Base-by-base conservation (phyloP, 1,284 basidiomycete genomes). In the Schizophyllum amplum region DNA sequence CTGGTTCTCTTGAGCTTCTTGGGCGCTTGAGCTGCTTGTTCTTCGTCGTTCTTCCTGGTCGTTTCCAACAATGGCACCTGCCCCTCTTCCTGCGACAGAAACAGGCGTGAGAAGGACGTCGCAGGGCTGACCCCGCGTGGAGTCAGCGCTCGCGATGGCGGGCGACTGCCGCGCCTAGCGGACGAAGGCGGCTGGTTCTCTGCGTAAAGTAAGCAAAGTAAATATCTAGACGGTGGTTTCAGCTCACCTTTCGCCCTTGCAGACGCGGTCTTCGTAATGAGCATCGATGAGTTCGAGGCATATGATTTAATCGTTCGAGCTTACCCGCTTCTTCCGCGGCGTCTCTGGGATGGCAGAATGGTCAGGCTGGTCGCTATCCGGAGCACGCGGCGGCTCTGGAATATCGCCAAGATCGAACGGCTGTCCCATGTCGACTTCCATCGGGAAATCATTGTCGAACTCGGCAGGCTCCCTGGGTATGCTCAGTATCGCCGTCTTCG, bases 1-100 rank as follows among this genome's bases (percentile, higher is more conserved):
- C 72, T 73, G 21, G 67, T 72, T 58, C 71, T 75, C 66, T 76
- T 79, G 51, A 58, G 52, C 64, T 71, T 78, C 65, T 65, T 73
- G 4, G 53, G 58, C 26, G 54, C 55, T 48, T 60, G 63, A n/a
- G 66, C 61, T 5, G 55, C 55, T 57, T 61, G 62, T 57, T 67
- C 67, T 5, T 62, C 61, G 57, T 63, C 65, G 51, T 69, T 60
- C 5, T 58, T 51, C 6, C 27, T 5, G 11, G 71, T 71, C 7
- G 72, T 65, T 55, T 73, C 70, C 21, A 60, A 60, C 23, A 72
- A 60, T 4, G 69, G 67, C 23, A 52, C 47, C 47, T 62, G 64
- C 9, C 56, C 58, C 20, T 62, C 56, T 56, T 74, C 73, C 65
- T 77, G 75, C 22, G 74, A 71, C 47, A 77, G 64, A 47, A 77